Conservation (phyloP, 768 basidiomycete genomes). For the Nidula microcarpa region DNA sequence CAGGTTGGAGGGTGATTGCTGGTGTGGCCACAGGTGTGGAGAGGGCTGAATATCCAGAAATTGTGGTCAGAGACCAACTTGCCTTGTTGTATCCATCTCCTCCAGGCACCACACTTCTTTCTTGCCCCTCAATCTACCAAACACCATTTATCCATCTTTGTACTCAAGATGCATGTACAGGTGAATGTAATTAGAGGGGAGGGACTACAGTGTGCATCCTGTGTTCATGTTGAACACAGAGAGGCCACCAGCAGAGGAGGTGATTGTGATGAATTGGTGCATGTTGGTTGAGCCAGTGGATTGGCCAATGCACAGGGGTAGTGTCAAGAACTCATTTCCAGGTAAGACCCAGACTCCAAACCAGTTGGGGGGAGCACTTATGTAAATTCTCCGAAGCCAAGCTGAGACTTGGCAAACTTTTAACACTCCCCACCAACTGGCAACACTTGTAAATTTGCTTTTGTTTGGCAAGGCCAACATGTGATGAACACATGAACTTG, state of each 20-base stretch:
- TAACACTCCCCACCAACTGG: no score
- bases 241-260: conserved; percentile 52
- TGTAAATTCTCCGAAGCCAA: no score
- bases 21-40: not conserved
- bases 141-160: conserved; percentile 64
- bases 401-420: no score
- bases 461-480: no score
- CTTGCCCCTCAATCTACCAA: conserved; percentile 51
- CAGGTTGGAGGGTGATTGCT: not conserved
- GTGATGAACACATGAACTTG: no score
- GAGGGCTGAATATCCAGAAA: no score
- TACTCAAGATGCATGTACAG: conserved; percentile 71
- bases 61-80: no score
- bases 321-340: no score
- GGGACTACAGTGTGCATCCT: conserved; percentile 56
- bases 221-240: conserved; percentile 51
- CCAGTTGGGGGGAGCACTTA: no score
- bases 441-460: no score
- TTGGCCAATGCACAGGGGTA: conserved; percentile 29
- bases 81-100: conserved; percentile 9
- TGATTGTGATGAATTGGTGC: conserved; percentile 56
- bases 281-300: conserved; percentile 73
- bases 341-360: no score
- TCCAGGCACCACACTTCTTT: conserved; percentile 74
- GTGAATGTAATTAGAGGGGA: conserved; percentile 46